Evolutionary conservation across 495 filamentous ascomycete genomes (phyloP), one percentile per base, ranked within the genome.

Genomic region (Aspergillus cristatus): DNA sequence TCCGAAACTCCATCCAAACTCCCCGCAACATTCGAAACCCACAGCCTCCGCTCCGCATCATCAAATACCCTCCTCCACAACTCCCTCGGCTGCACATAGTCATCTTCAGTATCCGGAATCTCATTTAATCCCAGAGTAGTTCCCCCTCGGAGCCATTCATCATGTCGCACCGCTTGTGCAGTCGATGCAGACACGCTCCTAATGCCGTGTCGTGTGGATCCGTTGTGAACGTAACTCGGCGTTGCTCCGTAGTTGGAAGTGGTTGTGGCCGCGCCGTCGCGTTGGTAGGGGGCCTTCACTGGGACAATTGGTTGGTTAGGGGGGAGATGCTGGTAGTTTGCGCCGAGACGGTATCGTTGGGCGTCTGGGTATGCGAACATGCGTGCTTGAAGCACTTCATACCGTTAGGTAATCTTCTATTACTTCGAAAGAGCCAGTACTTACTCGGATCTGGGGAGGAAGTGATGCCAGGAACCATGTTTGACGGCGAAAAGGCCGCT

Each of bases 281-380:
- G 75, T 62, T 85, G 76, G 66, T 76, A 84, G 7, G 78, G 78
- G 46, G 78, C 81, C 58, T 81, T 75, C 1, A 61, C 53, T 45
- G 76, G 63, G 33, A 60, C 48, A 43, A 41, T 34, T 5, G 54
- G 36, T 7, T 38, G 35, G 43, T 71, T 72, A 20, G 56, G 38
- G 3, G 71, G 77, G 7, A 81, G 67, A 32, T 76, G 74, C 14
- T 77, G 68, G 43, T 78, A 77, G 53, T 84, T 84, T 17, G 70
- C 71, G 4, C 81, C 81, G 14, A 84, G 70, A 1, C 81, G 71
- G 54, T 85, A 75, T 32, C 77, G 70, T 15, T 74, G 70, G 0
- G 82, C 75, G 41, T 85, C 81, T 1, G 74, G 75, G 50, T 85
- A 85, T 35, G 76, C 69, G 53, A 84, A 83, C 57, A 82, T 70